phyloP scores from a whole-genome alignment of 1,284 basidiomycete genomes.

The Sporisorium graminicola region DNA sequence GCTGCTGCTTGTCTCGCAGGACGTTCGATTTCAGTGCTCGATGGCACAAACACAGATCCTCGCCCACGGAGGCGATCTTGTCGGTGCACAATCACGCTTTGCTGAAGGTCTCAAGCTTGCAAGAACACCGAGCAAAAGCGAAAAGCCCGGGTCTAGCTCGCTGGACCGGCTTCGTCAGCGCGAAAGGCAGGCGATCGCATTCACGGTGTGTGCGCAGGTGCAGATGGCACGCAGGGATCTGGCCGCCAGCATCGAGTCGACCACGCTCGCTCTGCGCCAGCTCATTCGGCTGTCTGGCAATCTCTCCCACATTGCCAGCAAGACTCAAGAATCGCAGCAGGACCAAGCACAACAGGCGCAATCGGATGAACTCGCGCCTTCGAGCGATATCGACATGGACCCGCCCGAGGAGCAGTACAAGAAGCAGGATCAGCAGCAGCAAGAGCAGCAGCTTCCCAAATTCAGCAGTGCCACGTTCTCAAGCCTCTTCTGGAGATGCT shows the following conservation, averaged over 20 bases:
- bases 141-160: constrained; percentile 20
- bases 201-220: constrained; percentile 25
- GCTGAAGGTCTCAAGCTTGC: constrained; percentile 38
- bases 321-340: constrained; percentile 13
- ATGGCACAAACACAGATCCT: constrained; percentile 39
- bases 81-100: constrained; percentile 33
- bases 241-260: constrained; percentile 39
- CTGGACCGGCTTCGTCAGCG: constrained; percentile 36
- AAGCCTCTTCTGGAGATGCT: constrained; percentile 39
- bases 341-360: not conserved
- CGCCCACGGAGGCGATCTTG: constrained; percentile 18
- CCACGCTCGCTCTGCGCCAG: constrained; percentile 33
- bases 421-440: constrained; percentile 1
- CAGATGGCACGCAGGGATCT: constrained; percentile 37
- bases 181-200: constrained; percentile 46
- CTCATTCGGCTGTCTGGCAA: constrained; percentile 30
- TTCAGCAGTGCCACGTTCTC: constrained; percentile 34
- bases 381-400: constrained; percentile 33
- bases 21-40: constrained; percentile 44
- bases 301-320: constrained; percentile 26
- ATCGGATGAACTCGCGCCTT: constrained; percentile 16
- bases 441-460: constrained; percentile 27
- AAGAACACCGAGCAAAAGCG: constrained; percentile 10
- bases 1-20: constrained; percentile 26
- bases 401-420: not conserved